A percentile compares a stretch with the other conserved stretches of the same genome.
phyloP scores from a whole-genome alignment of 148 eudicot species.

The Cornus florida region DNA sequence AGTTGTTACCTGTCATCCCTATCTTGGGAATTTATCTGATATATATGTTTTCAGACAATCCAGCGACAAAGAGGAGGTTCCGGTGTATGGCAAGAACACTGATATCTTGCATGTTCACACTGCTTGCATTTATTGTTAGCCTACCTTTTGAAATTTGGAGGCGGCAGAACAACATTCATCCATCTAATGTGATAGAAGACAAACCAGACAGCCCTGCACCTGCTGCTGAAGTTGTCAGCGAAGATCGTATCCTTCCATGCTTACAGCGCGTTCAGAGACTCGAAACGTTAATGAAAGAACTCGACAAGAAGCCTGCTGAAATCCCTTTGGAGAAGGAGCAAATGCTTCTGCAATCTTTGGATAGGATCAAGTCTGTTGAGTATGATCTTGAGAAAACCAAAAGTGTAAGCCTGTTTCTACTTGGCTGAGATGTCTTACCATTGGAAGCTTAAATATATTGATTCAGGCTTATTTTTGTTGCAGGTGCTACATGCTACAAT shows the following conservation, averaged over 20 bases:
- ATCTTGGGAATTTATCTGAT: neutral
- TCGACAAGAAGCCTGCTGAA: slow-evolving; percentile 52
- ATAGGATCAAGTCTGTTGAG: slow-evolving; percentile 73
- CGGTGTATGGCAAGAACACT: slow-evolving; percentile 31
- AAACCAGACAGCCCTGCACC: slow-evolving; percentile 23
- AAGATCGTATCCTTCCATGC: slow-evolving; percentile 38
- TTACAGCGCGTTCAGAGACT: slow-evolving; percentile 63
- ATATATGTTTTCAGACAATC: slow-evolving; percentile 35
- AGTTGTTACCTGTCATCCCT: neutral
- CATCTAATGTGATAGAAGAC: slow-evolving; percentile 39
- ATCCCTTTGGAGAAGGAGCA: slow-evolving; percentile 67
- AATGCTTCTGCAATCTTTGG: slow-evolving; percentile 62
- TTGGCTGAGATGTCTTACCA: neutral
- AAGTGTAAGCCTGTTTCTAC: slow-evolving; percentile 42
- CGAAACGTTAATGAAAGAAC: slow-evolving; percentile 56
- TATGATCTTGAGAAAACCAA: slow-evolving; percentile 71
- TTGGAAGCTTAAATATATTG: neutral
- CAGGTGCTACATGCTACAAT: slow-evolving; percentile 65
- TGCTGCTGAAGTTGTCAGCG: slow-evolving; percentile 24
- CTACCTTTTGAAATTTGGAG: slow-evolving; percentile 41
- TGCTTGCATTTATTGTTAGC: slow-evolving; percentile 26
- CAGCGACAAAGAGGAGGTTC: slow-evolving; percentile 28
- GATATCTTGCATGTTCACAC: slow-evolving; percentile 30
- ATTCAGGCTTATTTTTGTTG: slow-evolving; percentile 3
- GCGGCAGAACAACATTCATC: slow-evolving; percentile 38